Base-by-base conservation (phyloP, 345 rosid species). In the Sisymbrium altissimum region DNA sequence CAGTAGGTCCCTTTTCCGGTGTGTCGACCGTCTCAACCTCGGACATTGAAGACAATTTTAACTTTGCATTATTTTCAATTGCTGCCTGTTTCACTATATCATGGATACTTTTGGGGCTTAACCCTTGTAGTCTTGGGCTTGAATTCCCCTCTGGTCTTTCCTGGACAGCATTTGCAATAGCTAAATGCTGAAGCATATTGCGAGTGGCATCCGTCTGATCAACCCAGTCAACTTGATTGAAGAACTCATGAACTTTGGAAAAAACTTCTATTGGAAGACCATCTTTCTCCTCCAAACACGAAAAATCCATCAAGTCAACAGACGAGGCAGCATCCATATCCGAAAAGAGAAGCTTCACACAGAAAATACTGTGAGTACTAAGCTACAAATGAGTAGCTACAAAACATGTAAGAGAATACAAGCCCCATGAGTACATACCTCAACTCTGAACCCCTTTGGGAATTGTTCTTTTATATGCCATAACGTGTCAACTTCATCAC, bases 221-320 rank as follows among this genome's bases (percentile, higher is more conserved):
- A 76, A 66, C 78, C 95, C 98, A 94, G 73, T 91, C 98, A 48
- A 84, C 90, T 15, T 84, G 83, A 81, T 81, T 91, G 78, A 94
- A 94, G 44, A 94, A 82, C 78, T 94, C 98, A 30, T 88, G 93
- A 79, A 94, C 98, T 81, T 87, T 91, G 65, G 91, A 83, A 84
- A 94, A 91, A 74, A 90, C 97, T 84, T 91, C 98, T 60, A 87
- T 68, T 1, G 96, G 93, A 78, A 94, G 93, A 66, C 95, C 97
- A 33, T 86, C 96, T 74, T 88, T 88, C 71, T 86, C 97, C 78
- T 94, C 96, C 75, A 86, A 80, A 82, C 79, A 67, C 17, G 89
- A 66, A 78, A 89, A 81, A 73, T 88, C 86, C 46, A 86, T 76
- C 48, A 86, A 53, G 60, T 75, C 81, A 82, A 94, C 85, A 71